Evolutionary conservation across 2,329 filamentous ascomycete genomes (phyloP).

Genomic region (Colletotrichum simmondsii): DNA sequence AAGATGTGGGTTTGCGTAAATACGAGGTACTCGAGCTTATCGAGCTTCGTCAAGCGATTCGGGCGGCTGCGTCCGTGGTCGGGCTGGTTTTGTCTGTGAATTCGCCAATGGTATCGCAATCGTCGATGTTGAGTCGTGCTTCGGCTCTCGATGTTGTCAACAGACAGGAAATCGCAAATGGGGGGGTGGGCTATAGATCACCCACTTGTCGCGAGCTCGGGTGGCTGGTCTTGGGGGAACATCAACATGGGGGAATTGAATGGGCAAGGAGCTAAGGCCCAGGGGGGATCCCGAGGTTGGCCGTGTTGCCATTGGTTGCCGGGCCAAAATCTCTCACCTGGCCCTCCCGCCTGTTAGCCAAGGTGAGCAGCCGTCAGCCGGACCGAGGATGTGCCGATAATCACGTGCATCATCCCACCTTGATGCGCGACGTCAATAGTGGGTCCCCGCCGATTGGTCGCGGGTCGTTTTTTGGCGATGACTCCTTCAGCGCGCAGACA

Average conservation of each 20-base stretch:
- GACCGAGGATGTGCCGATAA: constrained; percentile 11
- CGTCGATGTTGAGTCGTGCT: background rate
- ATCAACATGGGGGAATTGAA: constrained; percentile 28
- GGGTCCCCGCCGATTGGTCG: background rate
- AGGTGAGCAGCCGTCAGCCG: background rate
- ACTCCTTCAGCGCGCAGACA: constrained; percentile 14
- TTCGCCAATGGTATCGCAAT: background rate
- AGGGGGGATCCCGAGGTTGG: constrained; percentile 35
- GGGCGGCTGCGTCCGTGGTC: background rate
- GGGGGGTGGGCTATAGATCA: constrained; percentile 21
- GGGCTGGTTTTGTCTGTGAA: background rate
- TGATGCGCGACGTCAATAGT: constrained; percentile 10
- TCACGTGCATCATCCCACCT: constrained; percentile 25
- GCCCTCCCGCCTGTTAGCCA: background rate
- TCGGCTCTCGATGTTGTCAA: background rate
- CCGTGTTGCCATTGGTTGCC: constrained; percentile 36
- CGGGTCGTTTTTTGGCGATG: constrained; percentile 29
- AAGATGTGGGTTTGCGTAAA: background rate
- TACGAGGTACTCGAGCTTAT: background rate
- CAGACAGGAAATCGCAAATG: constrained; percentile 6
- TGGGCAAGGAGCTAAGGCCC: constrained; percentile 24
- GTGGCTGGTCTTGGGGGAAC: constrained; percentile 34
- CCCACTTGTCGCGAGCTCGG: constrained; percentile 30
- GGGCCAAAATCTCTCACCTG: constrained; percentile 16
- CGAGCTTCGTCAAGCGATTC: background rate